Base-by-base conservation (phyloP, 2,329 filamentous ascomycete species). In the Cercospora sojina region DNA sequence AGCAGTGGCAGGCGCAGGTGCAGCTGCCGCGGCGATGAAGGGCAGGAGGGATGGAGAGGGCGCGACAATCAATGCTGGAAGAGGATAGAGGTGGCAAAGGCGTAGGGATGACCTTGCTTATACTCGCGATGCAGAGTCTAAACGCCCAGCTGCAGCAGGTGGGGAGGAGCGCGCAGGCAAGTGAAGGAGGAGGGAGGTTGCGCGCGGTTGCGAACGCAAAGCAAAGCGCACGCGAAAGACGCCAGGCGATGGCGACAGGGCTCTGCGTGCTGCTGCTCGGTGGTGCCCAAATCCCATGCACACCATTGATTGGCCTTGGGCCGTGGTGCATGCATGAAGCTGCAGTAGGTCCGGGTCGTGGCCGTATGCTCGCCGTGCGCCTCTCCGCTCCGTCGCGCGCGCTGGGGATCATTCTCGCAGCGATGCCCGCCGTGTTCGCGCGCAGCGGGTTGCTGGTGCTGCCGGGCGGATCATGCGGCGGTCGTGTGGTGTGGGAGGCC, bases 81-180 rank as follows among this genome's bases (percentile, higher is more conserved):
- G 60, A 61, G 66, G 67, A 68, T 69, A 65, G 62, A 66, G 64
- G 67, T 71, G 70, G 69, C 70, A 72, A 65, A 72, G 61, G 59
- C 23, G 67, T 70, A 72, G 72, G 70, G 72, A 70, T 71, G 65
- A 64, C 70, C 74, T 78, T 80, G 71, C 70, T 74, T 70, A 71
- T 72, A 72, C 65, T 69, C 38, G 59, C 51, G 62, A 56, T 64
- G 38, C 60, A 57, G 41, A 51, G 43, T 31, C 55, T 59, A 47
- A 64, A 57, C 35, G 16, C 41, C 12, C 41, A 47, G n/a, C 41
- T 47, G 41, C 51, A 32, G 51, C 35, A 35, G 43, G 57, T 25
- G 57, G 57, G 32, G 43, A 56, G 63, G 63, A 51, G 27, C 16
- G 20, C n/a, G 27, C n/a, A 5, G 12, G 18, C 25, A 8, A 23